Base-by-base conservation (phyloP, 805 yeast genomes). In the Candida bentonensis region DNA sequence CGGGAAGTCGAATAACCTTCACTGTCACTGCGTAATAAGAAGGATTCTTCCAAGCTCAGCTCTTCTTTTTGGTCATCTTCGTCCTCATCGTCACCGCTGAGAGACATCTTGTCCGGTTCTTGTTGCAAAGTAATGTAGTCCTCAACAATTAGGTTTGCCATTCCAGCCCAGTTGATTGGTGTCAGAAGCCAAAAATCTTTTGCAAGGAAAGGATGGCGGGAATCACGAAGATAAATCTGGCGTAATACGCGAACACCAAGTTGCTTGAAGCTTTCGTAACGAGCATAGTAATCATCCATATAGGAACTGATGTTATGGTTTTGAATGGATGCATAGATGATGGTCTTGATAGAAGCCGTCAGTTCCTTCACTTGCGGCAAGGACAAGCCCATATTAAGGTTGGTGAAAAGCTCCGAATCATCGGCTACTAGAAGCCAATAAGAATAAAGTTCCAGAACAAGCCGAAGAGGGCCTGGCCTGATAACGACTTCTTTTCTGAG, bases 381-480 rank as follows among this genome's bases (percentile, higher is more conserved):
- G 3, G 61, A 51, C 15, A 78, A 58, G 26, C 73, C 66, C 23
- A 62, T 57, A 3, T 54, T 65, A 20, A 68, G 69, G 4, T 59
- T 62, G 9, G 56, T 58, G 45, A 73, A 70, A 41, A 79, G 60
- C 50, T 79, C 88, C 9, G 65, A 61, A 54, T 83, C 94, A 50
- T 76, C 79, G 2, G 83, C 72, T 5, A 82, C 75, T 22, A 75
- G 69, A 36, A 82, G 59, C 73, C 82, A 73, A 52, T 78, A 80
- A 1, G 86, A 76, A 47, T 77, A 70, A 7, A 81, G 54, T 49
- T 82, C 85, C 46, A 79, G 67, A 47, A 78, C 72, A 0, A 79
- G 55, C 63, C 66, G 2, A 81, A 55, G 25, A 63, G 62, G 25
- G 54, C 47, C 44, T 15, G 49, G 22, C 21, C 27, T 21, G 4